Conservation (phyloP, 2,329 filamentous ascomycete genomes). For the Teratosphaeria viscida region DNA sequence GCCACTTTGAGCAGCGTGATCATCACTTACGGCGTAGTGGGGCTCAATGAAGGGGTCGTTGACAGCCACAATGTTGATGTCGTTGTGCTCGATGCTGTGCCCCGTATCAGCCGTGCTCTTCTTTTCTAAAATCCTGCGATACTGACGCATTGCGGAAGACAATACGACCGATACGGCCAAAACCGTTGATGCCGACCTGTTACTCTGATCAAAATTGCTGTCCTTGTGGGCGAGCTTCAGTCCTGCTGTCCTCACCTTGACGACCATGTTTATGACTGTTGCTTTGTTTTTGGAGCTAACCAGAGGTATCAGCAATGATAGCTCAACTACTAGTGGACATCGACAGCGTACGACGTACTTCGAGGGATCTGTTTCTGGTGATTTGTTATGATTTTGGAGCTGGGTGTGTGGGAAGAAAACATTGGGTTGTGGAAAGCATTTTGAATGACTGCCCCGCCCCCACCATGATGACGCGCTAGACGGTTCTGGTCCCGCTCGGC, state of each 20-base stretch:
- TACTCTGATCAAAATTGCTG: neutral
- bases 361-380: neutral
- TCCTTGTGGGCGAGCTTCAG: neutral
- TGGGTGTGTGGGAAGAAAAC: neutral
- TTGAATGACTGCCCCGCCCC: neutral
- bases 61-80: conserved; percentile 88
- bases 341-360: neutral
- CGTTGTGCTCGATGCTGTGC: conserved; percentile 64
- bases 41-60: conserved; percentile 99
- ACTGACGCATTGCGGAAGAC: conserved; percentile 93
- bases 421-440: neutral
- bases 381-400: neutral
- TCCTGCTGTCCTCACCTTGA: conserved; percentile 5
- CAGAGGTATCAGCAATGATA: neutral
- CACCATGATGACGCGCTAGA: neutral
- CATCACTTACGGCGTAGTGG: conserved; percentile 77
- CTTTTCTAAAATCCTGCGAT: conserved; percentile 5
- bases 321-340: neutral
- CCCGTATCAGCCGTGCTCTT: conserved; percentile 2
- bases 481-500: neutral
- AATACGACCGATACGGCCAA: conserved; percentile 98
- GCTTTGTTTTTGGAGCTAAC: neutral
- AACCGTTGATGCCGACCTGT: conserved; percentile 97
- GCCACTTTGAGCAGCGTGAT: neutral
- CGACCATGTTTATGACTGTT: conserved; percentile 5